Conservation (phyloP, 2,329 filamentous ascomycete species). For the Claviceps capensis region DNA sequence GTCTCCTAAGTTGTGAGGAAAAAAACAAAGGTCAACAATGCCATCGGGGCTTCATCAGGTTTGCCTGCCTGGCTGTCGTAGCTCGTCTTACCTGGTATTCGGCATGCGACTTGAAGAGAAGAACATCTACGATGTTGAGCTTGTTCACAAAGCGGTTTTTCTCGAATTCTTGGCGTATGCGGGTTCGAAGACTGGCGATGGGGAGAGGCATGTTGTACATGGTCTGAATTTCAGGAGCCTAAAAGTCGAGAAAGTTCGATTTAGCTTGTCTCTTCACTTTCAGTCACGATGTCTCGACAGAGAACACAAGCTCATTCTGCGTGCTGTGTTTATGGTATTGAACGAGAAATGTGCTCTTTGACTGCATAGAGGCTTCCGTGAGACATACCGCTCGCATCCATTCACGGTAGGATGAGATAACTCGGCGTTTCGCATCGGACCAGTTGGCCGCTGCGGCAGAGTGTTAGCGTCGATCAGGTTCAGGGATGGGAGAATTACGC, state of each 20-base stretch:
- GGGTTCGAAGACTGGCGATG: slow-evolving; percentile 75
- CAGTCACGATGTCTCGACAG: no score
- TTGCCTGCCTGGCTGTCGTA: slow-evolving; percentile 19
- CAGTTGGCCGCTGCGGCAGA: slow-evolving; percentile 61
- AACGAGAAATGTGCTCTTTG: neutral
- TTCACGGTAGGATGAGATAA: slow-evolving; percentile 79
- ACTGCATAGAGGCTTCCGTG: neutral
- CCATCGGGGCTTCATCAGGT: neutral
- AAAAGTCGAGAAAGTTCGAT: slow-evolving; percentile 6
- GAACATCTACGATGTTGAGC: slow-evolving; percentile 72
- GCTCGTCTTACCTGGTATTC: slow-evolving; percentile 70
- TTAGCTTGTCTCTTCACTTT: neutral
- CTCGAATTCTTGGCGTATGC: slow-evolving; percentile 95
- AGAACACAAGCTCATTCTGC: neutral
- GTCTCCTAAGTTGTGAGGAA: slow-evolving; percentile 54
- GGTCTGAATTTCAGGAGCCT: slow-evolving; percentile 93
- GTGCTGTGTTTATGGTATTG: neutral
- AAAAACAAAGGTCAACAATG: neutral
- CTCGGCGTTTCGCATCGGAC: slow-evolving; percentile 75
- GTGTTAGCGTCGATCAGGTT: slow-evolving; percentile 20
- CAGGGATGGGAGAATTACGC: slow-evolving; percentile 21
- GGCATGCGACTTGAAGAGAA: slow-evolving; percentile 79
- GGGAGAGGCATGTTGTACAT: slow-evolving; percentile 94
- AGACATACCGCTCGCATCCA: slow-evolving; percentile 88
- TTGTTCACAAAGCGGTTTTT: slow-evolving; percentile 87